These are phyloP conservation scores for Trichosporon sp. DNA, from an alignment of 1,284 basidiomycete species.

Conservation along the genomic window DNA sequence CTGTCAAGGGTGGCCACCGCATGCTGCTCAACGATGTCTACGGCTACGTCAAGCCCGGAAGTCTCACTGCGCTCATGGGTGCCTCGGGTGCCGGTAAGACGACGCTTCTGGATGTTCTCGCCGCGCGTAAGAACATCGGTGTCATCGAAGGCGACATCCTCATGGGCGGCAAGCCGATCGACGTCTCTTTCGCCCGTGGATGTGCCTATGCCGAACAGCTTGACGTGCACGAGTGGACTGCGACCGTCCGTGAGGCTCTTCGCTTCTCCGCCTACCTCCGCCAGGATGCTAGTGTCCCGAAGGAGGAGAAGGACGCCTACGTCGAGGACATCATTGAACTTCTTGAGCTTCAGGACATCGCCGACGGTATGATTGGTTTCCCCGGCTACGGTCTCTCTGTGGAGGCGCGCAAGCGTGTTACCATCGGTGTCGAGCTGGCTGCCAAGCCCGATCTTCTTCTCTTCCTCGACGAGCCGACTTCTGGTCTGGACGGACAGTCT, in stretches of 20 bases:
- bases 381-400: constrained; percentile 54
- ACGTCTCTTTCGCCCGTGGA: constrained; percentile 50
- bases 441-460: constrained; percentile 56
- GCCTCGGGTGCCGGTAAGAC: constrained; percentile 56
- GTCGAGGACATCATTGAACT: constrained; percentile 54
- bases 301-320: constrained; percentile 54
- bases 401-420: constrained; percentile 55
- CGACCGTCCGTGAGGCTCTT: constrained; percentile 58
- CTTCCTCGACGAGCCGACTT: constrained; percentile 56
- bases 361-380: constrained; percentile 51
- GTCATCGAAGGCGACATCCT: constrained; percentile 51
- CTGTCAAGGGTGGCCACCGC: constrained; percentile 52
- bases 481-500: constrained; percentile 56
- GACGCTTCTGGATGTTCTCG: constrained; percentile 54
- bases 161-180: constrained; percentile 53
- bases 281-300: constrained; percentile 52
- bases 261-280: constrained; percentile 58
- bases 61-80: constrained; percentile 59
- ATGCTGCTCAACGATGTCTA: constrained; percentile 53
- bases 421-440: constrained; percentile 58
- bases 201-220: constrained; percentile 54
- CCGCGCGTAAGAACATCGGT: constrained; percentile 53
- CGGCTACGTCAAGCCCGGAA: constrained; percentile 56
- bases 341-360: constrained; percentile 52
- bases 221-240: constrained; percentile 80